Conservation (phyloP, 2,329 filamentous ascomycete genomes). For the Cercospora sp. region DNA sequence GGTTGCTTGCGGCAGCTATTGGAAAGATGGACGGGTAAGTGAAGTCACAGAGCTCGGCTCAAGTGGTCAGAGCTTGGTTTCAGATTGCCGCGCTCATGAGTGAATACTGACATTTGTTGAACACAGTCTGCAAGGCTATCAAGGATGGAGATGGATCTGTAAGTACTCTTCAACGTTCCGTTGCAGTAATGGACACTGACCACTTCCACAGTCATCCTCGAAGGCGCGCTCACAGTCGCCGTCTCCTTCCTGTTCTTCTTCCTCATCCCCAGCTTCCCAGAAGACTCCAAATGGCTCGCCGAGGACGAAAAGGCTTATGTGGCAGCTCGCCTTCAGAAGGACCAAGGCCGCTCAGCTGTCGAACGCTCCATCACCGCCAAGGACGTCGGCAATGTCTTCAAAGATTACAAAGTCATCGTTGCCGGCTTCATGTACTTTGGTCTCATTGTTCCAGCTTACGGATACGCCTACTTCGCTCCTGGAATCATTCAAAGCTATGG, state of each 20-base stretch:
- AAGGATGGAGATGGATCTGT: conserved; percentile 68
- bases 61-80: neutral
- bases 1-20: conserved; percentile 80
- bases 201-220: conserved; percentile 64
- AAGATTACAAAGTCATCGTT: conserved; percentile 51
- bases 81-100: neutral
- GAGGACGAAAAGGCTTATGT: conserved; percentile 50
- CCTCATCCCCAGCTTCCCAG: conserved; percentile 51
- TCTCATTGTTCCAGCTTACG: conserved; percentile 45
- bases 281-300: conserved; percentile 51
- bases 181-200: no score
- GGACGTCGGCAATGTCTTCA: conserved; percentile 50
- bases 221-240: conserved; percentile 48
- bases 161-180: neutral
- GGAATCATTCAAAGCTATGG: conserved; percentile 52
- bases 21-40: conserved; percentile 76
- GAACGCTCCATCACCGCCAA: conserved; percentile 46
- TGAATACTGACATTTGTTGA: neutral
- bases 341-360: conserved; percentile 50
- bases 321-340: conserved; percentile 47
- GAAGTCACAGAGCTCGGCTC: conserved; percentile 23
- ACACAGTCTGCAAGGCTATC: conserved; percentile 56
- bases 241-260: conserved; percentile 51
- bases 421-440: conserved; percentile 56
- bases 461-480: conserved; percentile 38